These are phyloP conservation scores for Arthrobotrys musiformis DNA, from an alignment of 2,329 filamentous ascomycete genomes.

Conservation along the genomic window DNA sequence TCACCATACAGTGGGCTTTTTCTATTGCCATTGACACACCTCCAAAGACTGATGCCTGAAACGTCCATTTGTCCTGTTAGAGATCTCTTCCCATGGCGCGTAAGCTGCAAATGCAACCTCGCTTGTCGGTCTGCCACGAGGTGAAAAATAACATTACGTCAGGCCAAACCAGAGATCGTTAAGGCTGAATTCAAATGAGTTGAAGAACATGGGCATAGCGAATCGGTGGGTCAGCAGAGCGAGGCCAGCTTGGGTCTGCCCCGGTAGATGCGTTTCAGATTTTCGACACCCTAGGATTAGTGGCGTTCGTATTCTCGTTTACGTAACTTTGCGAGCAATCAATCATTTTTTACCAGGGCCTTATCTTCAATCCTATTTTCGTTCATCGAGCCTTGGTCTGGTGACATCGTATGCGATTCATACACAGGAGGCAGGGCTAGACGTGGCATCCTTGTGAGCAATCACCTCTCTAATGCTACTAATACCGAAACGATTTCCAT, in stretches of 20 bases:
- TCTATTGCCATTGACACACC: neutral
- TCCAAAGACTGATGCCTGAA: constrained; percentile 21
- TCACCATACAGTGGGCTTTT: neutral
- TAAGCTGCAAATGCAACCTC: constrained; percentile 46
- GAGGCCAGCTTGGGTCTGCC: constrained; percentile 6
- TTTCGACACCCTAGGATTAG: constrained; percentile 2
- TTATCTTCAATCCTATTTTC: constrained; percentile 33
- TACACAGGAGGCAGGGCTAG: constrained; percentile 1
- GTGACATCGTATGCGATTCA: constrained; percentile 7
- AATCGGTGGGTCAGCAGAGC: constrained; percentile 27
- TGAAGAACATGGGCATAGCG: constrained; percentile 20
- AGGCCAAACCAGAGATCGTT: constrained; percentile 31
- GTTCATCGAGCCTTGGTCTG: constrained; percentile 17
- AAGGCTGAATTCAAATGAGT: constrained; percentile 44
- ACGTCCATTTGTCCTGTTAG: constrained; percentile 24
- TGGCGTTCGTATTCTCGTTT: constrained; percentile 46
- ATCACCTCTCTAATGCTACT: constrained; percentile 29
- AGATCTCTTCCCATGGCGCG: constrained; percentile 15
- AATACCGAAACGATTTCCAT: constrained; percentile 17
- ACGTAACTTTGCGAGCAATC: constrained; percentile 33
- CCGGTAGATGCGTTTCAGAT: constrained; percentile 45
- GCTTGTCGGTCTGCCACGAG: constrained; percentile 37
- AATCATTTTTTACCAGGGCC: constrained; percentile 3
- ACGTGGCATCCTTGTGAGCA: constrained; percentile 37
- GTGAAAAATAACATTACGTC: constrained; percentile 38